These are phyloP conservation scores for Colletotrichum falcatum DNA, from an alignment of 2,329 filamentous ascomycete species.

Conservation along the genomic window DNA sequence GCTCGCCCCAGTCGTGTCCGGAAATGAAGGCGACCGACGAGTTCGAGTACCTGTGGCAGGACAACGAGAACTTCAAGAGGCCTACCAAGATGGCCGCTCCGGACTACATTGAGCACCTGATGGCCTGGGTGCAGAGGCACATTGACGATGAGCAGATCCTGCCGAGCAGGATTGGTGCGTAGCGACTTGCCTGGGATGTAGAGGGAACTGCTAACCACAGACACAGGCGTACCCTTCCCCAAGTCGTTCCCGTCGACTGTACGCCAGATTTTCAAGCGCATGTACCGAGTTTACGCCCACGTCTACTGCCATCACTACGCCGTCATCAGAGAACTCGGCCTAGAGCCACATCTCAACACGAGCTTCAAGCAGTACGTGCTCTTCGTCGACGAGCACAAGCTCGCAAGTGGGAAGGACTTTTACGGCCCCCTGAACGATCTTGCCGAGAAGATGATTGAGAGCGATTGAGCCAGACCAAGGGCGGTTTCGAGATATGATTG, in stretches of 20 bases:
- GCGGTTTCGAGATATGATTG: constrained; percentile 1
- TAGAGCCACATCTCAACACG: constrained; percentile 97
- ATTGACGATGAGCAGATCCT: constrained; percentile 97
- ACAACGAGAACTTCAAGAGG: constrained; percentile 91
- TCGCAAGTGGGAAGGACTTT: constrained; percentile 95
- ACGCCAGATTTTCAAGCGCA: constrained; percentile 97
- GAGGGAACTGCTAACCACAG: constrained; percentile 32
- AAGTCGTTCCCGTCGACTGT: constrained; percentile 90
- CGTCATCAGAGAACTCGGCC: constrained; percentile 91
- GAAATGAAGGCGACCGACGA: constrained; percentile 99
- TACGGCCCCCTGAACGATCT: constrained; percentile 96
- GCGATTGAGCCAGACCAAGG: constrained; percentile 70
- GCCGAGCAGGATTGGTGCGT: constrained; percentile 86
- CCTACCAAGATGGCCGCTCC: constrained; percentile 98
- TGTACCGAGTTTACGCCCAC: constrained; percentile 98
- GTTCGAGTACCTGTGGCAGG: constrained; percentile 99
- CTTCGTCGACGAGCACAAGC: constrained; percentile 95
- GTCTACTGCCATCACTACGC: constrained; percentile 99
- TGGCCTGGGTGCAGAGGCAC: constrained; percentile 95
- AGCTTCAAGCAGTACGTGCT: constrained; percentile 99
- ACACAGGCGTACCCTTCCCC: constrained; percentile 87
- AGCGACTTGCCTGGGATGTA: neutral
- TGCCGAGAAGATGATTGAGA: constrained; percentile 97
- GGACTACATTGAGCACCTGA: constrained; percentile 97
- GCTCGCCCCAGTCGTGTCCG: constrained; percentile 94